Evolutionary conservation across 75 land plant species (phyloP).

Genomic region (Pinus tabuliformis): DNA sequence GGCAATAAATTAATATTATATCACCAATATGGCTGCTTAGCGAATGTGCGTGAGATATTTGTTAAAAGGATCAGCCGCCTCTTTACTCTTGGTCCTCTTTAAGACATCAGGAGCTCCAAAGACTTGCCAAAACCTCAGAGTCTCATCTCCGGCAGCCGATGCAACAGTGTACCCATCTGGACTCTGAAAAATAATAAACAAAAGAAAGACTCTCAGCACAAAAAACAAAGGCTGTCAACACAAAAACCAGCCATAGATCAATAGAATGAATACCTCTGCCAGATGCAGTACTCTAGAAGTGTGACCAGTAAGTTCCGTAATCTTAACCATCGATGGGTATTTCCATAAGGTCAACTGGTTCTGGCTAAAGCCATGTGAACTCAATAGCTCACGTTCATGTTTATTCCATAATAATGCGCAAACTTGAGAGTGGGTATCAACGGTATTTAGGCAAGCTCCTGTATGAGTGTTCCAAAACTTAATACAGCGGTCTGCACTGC

Average conservation of each 20-base stretch:
- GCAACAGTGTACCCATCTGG: slow-evolving; percentile 94
- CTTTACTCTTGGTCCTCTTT: slow-evolving; percentile 15
- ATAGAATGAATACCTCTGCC: slow-evolving; percentile 38
- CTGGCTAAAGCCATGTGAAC: slow-evolving; percentile 78
- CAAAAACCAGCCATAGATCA: not conserved
- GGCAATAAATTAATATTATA: too few relatives aligned
- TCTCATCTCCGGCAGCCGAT: slow-evolving; percentile 85
- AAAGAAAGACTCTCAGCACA: not conserved
- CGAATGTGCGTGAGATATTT: too few relatives aligned
- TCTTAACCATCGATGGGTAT: slow-evolving; percentile 73
- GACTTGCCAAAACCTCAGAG: slow-evolving; percentile 86
- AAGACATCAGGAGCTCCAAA: slow-evolving; percentile 65
- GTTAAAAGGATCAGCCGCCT: not conserved
- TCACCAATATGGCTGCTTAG: too few relatives aligned
- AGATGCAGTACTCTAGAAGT: slow-evolving; percentile 61
- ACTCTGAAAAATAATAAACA: slow-evolving; percentile 14
- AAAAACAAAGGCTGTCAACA: not conserved
- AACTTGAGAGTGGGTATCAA: slow-evolving; percentile 85
- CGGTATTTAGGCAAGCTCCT: slow-evolving; percentile 69
- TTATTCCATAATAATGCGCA: slow-evolving; percentile 82
- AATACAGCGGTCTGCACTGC: slow-evolving; percentile 46
- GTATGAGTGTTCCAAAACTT: slow-evolving; percentile 72
- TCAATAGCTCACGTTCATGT: slow-evolving; percentile 77
- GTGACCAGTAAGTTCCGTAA: slow-evolving; percentile 71
- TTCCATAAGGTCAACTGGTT: slow-evolving; percentile 70